phyloP scores from a whole-genome alignment of 495 filamentous ascomycete species.

The Talaromyces trachyspermus region DNA sequence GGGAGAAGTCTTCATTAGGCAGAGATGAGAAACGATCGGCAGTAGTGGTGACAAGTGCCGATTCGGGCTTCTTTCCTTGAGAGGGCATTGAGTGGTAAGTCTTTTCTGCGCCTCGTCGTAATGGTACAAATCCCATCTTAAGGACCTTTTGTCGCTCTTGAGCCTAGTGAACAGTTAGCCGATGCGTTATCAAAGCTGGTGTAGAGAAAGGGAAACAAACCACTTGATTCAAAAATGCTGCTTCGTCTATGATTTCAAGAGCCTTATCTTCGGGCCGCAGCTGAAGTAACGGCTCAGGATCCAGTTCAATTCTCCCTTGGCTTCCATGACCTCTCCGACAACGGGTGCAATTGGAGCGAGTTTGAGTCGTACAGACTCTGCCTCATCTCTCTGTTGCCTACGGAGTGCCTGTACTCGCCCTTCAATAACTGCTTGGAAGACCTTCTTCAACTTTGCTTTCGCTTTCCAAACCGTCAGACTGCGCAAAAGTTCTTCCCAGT shows the following conservation, averaged over 20 bases:
- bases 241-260: slow-evolving; percentile 55
- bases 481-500: slow-evolving; percentile 88
- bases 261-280: slow-evolving; percentile 61
- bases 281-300: slow-evolving; percentile 67
- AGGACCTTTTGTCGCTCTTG: slow-evolving; percentile 56
- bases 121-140: slow-evolving; percentile 63
- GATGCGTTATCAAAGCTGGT: slow-evolving; percentile 7
- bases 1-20: slow-evolving; percentile 79
- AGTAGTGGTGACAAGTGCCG: slow-evolving; percentile 27
- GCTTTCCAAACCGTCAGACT: slow-evolving; percentile 87
- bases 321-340: slow-evolving; percentile 3
- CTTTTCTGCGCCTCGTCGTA: slow-evolving; percentile 44
- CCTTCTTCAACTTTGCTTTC: slow-evolving; percentile 72
- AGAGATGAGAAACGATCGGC: slow-evolving; percentile 67
- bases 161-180: slow-evolving; percentile 26
- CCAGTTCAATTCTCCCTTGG: slow-evolving; percentile 26
- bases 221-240: slow-evolving; percentile 51
- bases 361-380: slow-evolving; percentile 51
- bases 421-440: slow-evolving; percentile 71
- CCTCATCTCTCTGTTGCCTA: slow-evolving; percentile 64
- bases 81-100: slow-evolving; percentile 28
- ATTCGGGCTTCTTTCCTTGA: slow-evolving; percentile 24
- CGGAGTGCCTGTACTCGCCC: slow-evolving; percentile 61
- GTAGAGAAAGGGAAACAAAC: slow-evolving; percentile 27
- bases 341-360: slow-evolving; percentile 39